Evolutionary conservation across 176 grass and related monocot genomes (phyloP).

Genomic region (Avena atlantica): DNA sequence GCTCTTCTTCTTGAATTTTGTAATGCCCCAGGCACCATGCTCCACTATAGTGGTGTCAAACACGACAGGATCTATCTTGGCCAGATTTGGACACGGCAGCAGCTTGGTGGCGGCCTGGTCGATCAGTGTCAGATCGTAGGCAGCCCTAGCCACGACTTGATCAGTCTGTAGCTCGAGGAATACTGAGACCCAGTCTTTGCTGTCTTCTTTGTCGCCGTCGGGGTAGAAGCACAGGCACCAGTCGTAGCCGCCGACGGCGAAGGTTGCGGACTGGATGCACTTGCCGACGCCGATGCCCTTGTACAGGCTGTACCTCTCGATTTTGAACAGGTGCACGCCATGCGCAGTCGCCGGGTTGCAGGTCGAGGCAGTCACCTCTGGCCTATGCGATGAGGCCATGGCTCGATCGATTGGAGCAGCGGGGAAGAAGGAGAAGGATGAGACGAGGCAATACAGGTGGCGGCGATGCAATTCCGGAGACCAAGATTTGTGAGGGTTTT

Average conservation of each 20-base stretch:
- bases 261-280: background rate
- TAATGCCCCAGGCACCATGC: too few relatives aligned
- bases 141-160: background rate
- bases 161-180: background rate
- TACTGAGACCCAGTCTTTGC: background rate
- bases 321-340: background rate
- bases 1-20: background rate
- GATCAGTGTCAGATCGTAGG: background rate
- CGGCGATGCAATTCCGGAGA: too few relatives aligned
- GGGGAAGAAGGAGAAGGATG: background rate
- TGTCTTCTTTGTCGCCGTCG: background rate
- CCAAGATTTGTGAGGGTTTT: too few relatives aligned
- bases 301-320: background rate
- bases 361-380: background rate
- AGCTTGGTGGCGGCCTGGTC: background rate
- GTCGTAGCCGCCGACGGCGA: background rate
- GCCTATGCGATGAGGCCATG: background rate
- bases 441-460: too few relatives aligned
- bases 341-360: background rate
- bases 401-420: background rate
- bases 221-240: background rate
- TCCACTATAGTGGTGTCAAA: background rate
- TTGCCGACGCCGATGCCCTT: background rate
- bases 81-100: background rate
- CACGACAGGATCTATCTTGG: background rate